phyloP scores from a whole-genome alignment of 2,329 filamentous ascomycete genomes.

The Alternaria metachromatica region DNA sequence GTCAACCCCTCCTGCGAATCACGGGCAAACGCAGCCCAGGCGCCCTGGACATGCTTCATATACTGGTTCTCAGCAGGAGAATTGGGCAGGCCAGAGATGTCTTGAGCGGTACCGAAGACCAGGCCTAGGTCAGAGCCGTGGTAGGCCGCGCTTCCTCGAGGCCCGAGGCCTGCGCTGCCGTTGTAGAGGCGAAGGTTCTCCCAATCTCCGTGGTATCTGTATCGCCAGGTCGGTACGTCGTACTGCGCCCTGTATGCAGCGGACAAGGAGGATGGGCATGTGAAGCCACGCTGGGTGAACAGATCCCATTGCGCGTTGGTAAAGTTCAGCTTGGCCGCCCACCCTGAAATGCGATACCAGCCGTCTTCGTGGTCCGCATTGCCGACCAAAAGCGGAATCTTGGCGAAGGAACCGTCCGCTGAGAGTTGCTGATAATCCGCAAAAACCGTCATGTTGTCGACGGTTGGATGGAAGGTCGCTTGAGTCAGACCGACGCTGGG shows the following conservation, averaged over 20 bases:
- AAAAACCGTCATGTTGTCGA: conserved; percentile 42
- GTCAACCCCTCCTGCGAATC: conserved; percentile 40
- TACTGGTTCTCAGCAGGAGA: conserved; percentile 37
- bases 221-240: conserved; percentile 46
- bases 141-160: conserved; percentile 45
- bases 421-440: conserved; percentile 35
- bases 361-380: conserved; percentile 36
- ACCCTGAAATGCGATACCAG: conserved; percentile 37
- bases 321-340: conserved; percentile 26
- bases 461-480: conserved; percentile 40
- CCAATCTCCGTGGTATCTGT: conserved; percentile 47
- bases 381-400: conserved; percentile 31
- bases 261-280: conserved; percentile 28
- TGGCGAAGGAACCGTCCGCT: conserved; percentile 29
- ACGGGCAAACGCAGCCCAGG: conserved; percentile 44
- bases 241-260: conserved; percentile 30
- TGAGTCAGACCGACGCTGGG: conserved; percentile 32
- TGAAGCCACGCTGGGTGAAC: conserved; percentile 33
- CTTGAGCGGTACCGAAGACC: conserved; percentile 42
- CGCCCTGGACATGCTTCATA: conserved; percentile 34
- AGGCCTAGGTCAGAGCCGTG: conserved; percentile 46
- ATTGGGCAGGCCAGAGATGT: conserved; percentile 32
- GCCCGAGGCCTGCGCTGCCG: conserved; percentile 27
- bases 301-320: conserved; percentile 33
- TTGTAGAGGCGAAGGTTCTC: conserved; percentile 45